A percentile compares a stretch with the other conserved stretches of the same genome.
These are phyloP conservation scores for Pestalotiopsis sp. DNA, from an alignment of 2,329 filamentous ascomycete genomes.

Conservation along the genomic window DNA sequence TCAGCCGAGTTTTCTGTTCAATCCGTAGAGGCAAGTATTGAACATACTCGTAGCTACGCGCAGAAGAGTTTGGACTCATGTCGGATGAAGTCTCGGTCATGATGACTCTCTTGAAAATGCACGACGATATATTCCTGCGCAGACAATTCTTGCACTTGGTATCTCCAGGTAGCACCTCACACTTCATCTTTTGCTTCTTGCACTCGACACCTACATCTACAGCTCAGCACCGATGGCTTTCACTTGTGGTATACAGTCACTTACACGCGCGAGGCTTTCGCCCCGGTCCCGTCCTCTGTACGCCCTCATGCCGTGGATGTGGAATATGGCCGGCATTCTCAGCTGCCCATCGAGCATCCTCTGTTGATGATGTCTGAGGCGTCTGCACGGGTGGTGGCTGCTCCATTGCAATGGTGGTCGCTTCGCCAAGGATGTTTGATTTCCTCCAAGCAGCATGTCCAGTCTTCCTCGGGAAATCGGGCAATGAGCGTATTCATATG, in stretches of 20 bases:
- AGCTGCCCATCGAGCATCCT: not conserved
- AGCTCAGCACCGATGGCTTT: not conserved
- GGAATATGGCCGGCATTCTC: not conserved
- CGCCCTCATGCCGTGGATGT: conserved; percentile 13
- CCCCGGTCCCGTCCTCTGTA: conserved; percentile 13
- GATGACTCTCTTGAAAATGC: conserved; percentile 34
- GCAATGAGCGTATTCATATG: not conserved
- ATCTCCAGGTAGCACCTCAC: conserved; percentile 41
- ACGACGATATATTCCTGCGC: conserved; percentile 39
- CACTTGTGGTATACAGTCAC: too few relatives aligned
- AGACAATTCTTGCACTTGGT: conserved; percentile 41
- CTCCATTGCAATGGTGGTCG: not conserved
- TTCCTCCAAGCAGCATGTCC: not conserved
- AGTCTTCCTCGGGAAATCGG: not conserved
- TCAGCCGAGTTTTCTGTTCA: not conserved
- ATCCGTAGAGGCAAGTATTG: not conserved
- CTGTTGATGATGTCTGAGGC: not conserved
- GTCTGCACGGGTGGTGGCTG: not conserved
- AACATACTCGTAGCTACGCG: not conserved
- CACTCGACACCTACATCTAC: conserved; percentile 39
- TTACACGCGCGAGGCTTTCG: conserved; percentile 12
- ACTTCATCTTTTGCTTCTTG: conserved; percentile 48
- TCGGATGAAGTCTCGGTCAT: conserved; percentile 33
- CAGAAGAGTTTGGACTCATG: conserved; percentile 16
- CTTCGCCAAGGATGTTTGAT: not conserved